Evolutionary conservation across 176 grass and related monocot genomes (phyloP), one percentile per base, ranked within the genome.

Genomic region (Rhynchospora tenuis): DNA sequence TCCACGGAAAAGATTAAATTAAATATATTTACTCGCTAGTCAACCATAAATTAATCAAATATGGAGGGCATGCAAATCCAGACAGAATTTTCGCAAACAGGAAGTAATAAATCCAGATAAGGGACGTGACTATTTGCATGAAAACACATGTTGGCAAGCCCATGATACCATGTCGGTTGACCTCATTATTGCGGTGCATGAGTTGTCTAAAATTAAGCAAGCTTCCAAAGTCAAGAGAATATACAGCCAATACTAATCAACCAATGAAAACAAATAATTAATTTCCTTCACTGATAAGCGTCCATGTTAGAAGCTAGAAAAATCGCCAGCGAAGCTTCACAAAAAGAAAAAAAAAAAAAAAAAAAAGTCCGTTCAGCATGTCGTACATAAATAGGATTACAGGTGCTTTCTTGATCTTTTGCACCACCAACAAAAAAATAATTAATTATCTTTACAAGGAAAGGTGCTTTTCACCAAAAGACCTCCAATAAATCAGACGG

Each of bases 211-310:
- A 67, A 44, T 82, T 82, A 3, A 23, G 59, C 44, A 31, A 67
- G 22, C 61, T 82, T 82, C 80, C 80, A 67, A 82, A 82, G 79
- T 82, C 79, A 66, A 82, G 59, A 82, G 31, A 82, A 82, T 82
- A 82, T 59, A 43, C 60, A 48, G 45, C 80, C 60, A 46, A 45
- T 64, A 82, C 5, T 52, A 82, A 82, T 82, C 62, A 67, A 82
- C 61, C 62, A 82, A 42, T 50, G 42, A 4, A 38, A 64, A 47
- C 80, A 43, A 52, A 82, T 9, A 46, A 66, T 54, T 68, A 47
- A 82, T 67, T 82, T 52, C 12, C 61, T 82, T 54, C n/a, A 52
- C 62, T 4, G 7, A 67, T 48, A 66, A 82, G 58, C 22, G 17
- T 61, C 28, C 57, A 63, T 59, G 28, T 81, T 62, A 81, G 57